Conservation (phyloP, 2,329 filamentous ascomycete species). For the Xylaria sp. region DNA sequence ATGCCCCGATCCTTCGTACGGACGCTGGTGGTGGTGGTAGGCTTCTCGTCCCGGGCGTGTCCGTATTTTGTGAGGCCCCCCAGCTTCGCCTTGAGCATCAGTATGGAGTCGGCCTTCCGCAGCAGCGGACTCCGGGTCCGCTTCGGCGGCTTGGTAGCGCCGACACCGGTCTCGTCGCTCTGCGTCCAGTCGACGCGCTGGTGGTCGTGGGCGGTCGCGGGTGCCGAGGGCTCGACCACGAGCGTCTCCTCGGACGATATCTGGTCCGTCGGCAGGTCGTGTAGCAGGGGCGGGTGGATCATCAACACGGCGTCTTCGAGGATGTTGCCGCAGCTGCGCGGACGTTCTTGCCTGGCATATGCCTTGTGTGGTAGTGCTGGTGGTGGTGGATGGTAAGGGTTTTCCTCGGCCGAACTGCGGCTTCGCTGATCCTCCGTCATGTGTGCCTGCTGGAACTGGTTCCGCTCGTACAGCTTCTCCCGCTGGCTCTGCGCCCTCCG, state of each 20-base stretch:
- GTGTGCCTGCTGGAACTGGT: conserved; percentile 47
- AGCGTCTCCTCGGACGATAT: conserved; percentile 31
- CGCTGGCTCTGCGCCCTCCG: conserved; percentile 43
- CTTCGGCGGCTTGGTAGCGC: conserved; percentile 26
- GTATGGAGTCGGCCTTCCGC: conserved; percentile 52
- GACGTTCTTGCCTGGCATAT: conserved; percentile 4
- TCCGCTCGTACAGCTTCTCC: conserved; percentile 44
- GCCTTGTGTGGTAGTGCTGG: conserved; percentile 3
- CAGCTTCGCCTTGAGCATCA: conserved; percentile 49
- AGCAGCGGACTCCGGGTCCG: conserved; percentile 36
- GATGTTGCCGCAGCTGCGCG: conserved; percentile 18
- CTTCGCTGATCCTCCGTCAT: conserved; percentile 35
- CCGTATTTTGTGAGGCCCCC: conserved; percentile 37
- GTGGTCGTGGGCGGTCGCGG: conserved; percentile 38
- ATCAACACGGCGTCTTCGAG: conserved; percentile 17
- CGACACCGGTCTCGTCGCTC: conserved; percentile 48
- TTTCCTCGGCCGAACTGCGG: conserved; percentile 5
- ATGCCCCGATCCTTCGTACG: conserved; percentile 13
- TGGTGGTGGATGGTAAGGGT: conserved; percentile 1
- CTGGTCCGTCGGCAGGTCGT: conserved; percentile 18
- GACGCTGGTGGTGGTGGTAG: too few relatives aligned
- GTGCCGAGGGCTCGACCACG: conserved; percentile 26
- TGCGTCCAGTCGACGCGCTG: conserved; percentile 64
- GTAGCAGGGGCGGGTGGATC: conserved; percentile 7
- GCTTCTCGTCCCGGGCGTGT: conserved; percentile 30